Base-by-base conservation (phyloP, 768 basidiomycete species). In the Boletus rufocinnamomeus region DNA sequence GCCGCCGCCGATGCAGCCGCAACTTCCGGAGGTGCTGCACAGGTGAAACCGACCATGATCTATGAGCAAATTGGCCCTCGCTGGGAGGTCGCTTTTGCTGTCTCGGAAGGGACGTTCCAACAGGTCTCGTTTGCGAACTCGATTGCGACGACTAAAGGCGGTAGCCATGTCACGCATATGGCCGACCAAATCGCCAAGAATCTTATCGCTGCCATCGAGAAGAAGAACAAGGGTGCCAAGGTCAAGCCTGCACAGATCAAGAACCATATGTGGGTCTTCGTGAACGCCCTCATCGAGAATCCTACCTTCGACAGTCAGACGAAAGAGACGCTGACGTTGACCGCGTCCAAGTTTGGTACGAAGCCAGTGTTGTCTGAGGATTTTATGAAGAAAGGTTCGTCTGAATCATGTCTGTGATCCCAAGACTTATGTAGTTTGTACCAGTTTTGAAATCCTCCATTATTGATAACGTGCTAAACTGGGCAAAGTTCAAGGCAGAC, bases 221-320 rank as follows among this genome's bases (percentile, higher is more conserved):
- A 98, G 86, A 98, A 96, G 85, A 97, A 99, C 79, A 98, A 97
- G 77, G 93, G 81, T 3, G 93, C 95, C n/a, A 83, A 89, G 1
- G 89, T 98, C 67, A 98, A 98, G 73, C 82, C 92, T 17, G 84
- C 87, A 53, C 94, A 97, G 76, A 88, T 98, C 77, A 96, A 93
- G 80, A 95, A 89, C 67, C 95, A 99, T 70, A 94, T 99, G 87
- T 95, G 93, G 93, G 82, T 99, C 54, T 99, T 98, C 68, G 87
- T 99, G 69, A 98, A 98, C 67, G 86, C 93, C 16, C 79, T 97
- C 59, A 88, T 99, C 63, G 95, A 96, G 77, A 99, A 99, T 69
- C 96, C 97, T 10, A 93, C 94, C 1, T 99, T 99, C 75, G 96
- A 99, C 81, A 95, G 93, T 81, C 97, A 99, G 74, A 98, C 97